Evolutionary conservation across 768 basidiomycete genomes (phyloP), one percentile per base, ranked within the genome.

Genomic region (Russula abietina): DNA sequence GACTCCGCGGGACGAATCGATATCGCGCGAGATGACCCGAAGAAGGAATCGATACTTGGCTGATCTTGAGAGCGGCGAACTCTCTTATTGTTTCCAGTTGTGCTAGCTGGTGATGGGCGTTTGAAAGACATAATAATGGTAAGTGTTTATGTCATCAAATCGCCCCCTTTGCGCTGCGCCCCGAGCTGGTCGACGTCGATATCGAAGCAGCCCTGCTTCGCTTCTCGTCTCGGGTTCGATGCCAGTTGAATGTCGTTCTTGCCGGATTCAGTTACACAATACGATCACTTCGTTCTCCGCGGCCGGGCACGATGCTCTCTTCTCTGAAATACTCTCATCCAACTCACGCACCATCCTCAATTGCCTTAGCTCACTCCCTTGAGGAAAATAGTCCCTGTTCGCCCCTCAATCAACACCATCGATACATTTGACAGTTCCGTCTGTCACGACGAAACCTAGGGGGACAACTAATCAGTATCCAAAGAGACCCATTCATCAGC

Each of bases 211-310:
- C 38, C 4, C 16, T 24, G 32, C 60, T 53, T 55, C 55, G 36
- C 48, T 24, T 50, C 43, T 58, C 43, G 50, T 33, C 45, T 41
- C 16, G 14, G 22, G 32, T 58, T 59, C 57, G 56, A 32, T 48
- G 62, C 24, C 30, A 54, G 11, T 36, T 3, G 33, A 36, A 36
- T 3, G 36, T 36, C 36, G 36, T 36, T 36, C 36, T 36, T 36
- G 12, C 12, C 33, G 33, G 2, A 36, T 36, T 52, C 49, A 41
- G 28, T 43, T 11, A 24, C 9, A 19, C 9, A 19, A 11, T 58
- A 62, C 56, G 41, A 36, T 61, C 46, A 59, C 62, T 60, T 59
- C 32, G 48, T 55, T 64, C 63, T 64, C 63, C 63, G 63, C 63
- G 63, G n/a, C n/a, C n/a, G n/a, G n/a, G 63, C 63, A 22, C 43